Evolutionary conservation across 441 rosid genomes (phyloP), one percentile per base, ranked within the genome.

Genomic region (Euphorbia celastroides): DNA sequence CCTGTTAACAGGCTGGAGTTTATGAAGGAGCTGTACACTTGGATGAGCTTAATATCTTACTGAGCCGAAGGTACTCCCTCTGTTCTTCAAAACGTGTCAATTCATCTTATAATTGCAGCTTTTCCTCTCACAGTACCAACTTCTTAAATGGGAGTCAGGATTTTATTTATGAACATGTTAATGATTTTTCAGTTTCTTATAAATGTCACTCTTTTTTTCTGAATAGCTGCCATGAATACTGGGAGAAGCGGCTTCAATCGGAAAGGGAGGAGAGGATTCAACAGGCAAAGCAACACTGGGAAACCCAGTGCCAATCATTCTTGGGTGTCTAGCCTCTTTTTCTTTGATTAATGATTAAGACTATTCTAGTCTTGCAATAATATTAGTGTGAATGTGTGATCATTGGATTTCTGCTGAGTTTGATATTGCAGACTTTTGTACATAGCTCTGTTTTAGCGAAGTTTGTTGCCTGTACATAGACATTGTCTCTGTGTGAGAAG

Each of bases 211-310:
- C 52, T 48, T 14, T 16, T 63, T 7, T 19, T 51, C 9, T 54
- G 32, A 70, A 66, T 85, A 93, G 98, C 67, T 90, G 91, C 76
- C 73, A 14, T 6, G 88, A 83, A 28, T 83, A 88, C 62, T 93
- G 96, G 97, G 82, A 79, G 72, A 76, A 87, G 57, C 78, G 97
- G 69, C 87, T 85, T 46, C 77, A 70, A 65, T 78, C 83, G 5
- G 97, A 93, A 76, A 83, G 96, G 76, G 74, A 57, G 3, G 90
- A 90, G 72, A 82, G 98, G 81, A 23, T 90, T 62, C 76, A 72
- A 50, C 95, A 83, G 67, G 87, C 87, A 20, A 93, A 88, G 77
- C 87, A 90, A 67, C 88, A 89, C 54, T 89, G 98, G 97, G 97
- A 93, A 63, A 60, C 60, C 26, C 89, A 87, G 73, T 88, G 90